Base-by-base conservation (phyloP, 768 basidiomycete species). In the Lepiota brunneoincarnata region DNA sequence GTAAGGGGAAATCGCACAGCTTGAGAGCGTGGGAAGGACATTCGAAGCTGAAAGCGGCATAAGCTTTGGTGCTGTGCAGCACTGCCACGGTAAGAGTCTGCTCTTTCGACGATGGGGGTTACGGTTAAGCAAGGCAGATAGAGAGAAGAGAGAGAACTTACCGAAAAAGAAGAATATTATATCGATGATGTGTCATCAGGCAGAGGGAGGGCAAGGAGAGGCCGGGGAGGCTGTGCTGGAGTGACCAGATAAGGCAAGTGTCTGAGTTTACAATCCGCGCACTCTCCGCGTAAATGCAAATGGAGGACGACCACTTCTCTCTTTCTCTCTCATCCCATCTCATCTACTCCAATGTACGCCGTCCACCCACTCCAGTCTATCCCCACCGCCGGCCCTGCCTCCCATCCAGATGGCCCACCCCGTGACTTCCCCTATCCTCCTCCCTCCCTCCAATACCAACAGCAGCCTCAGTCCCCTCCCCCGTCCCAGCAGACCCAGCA, bases 341-440 rank as follows among this genome's bases (percentile, higher is more conserved):
- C 65, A 26, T 53, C 65, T 39, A 67, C 70, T 64, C 58, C 44
- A 23, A 40, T 77, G 61, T 76, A 74, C 51, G 64, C 69, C 64
- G 69, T 54, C 72, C 76, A 56, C 65, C 73, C 58, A 66, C 74
- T 39, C 74, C 74, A 62, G 71, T 28, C 71, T 55, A 75, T 75
- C 55, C 77, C 71, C 49, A 74, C 68, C 46, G 71, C 68, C 52
- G 76, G 71, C 49, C 74, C 72, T 55, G 73, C 73, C 54, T 73
- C 70, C 55, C 72, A 73, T 55, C 75, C 74, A 28, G 71, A 76
- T 48, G 72, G 71, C 45, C 75, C 74, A 37, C 69, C 72, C 46
- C 74, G 70, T 51, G 70, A 72, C 44, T 76, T 69, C 63, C 62
- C 67, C 61, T 76, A 69, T 71, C 71, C 68, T 64, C 72, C 56